A percentile compares a stretch with the other conserved stretches of the same genome.
These are phyloP conservation scores for Farysia itapuensis DNA, from an alignment of 1,284 basidiomycete genomes.

Conservation along the genomic window DNA sequence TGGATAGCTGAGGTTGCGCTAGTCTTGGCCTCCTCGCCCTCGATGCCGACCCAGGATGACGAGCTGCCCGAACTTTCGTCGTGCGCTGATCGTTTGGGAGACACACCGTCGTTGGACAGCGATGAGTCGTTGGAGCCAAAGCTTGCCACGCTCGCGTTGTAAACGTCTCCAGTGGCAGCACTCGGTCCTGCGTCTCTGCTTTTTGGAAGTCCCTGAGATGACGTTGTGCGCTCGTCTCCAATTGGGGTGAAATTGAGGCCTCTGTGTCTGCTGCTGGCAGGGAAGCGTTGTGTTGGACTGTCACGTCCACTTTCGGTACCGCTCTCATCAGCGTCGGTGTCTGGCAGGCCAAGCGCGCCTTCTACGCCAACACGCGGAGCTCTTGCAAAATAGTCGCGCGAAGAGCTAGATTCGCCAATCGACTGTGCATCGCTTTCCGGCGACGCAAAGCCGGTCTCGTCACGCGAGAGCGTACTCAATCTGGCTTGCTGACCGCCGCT, in stretches of 20 bases:
- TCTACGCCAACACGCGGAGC: constrained; percentile 41
- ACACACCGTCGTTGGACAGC: constrained; percentile 5
- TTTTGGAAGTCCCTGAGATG: neutral
- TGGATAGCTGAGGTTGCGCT: neutral
- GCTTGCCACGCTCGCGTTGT: constrained; percentile 19
- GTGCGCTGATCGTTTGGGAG: constrained; percentile 1
- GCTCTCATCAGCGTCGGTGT: constrained; percentile 45
- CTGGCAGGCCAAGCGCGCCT: constrained; percentile 39
- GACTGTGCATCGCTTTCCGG: constrained; percentile 10
- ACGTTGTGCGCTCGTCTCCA: constrained; percentile 1
- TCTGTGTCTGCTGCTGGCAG: neutral
- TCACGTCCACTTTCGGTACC: constrained; percentile 42
- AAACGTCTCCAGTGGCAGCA: too few relatives aligned
- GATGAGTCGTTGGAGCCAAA: constrained; percentile 13
- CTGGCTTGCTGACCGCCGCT: constrained; percentile 38
- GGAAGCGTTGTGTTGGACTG: constrained; percentile 19
- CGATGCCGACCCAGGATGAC: constrained; percentile 35
- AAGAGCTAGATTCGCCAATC: constrained; percentile 1
- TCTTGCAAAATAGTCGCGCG: constrained; percentile 26
- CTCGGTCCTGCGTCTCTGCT: neutral
- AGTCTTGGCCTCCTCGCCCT: constrained; percentile 1
- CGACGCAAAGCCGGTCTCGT: constrained; percentile 7
- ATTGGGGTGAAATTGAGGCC: constrained; percentile 38
- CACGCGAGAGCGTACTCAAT: constrained; percentile 17
- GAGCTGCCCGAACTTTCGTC: too few relatives aligned